A percentile compares a stretch with the other conserved stretches of the same genome.
These are phyloP conservation scores for Diplocarpon mali DNA, from an alignment of 2,329 filamentous ascomycete genomes.

Conservation along the genomic window DNA sequence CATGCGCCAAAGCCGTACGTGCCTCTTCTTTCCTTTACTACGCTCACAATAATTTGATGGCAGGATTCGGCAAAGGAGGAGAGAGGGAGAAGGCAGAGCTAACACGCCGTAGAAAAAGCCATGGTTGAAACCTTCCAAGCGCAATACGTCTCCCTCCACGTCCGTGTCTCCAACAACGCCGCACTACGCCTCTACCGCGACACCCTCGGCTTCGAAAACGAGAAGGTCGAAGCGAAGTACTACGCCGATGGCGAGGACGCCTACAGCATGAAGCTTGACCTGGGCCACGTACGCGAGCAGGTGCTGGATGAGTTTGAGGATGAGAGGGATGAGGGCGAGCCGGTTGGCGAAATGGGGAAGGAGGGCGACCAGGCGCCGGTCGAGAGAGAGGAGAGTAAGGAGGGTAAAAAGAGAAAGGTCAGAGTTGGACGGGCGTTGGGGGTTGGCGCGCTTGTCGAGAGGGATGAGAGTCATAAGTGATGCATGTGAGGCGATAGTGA, in stretches of 20 bases:
- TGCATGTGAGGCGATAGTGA: background rate
- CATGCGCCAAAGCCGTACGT: slow-evolving; percentile 89
- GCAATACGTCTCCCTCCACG: slow-evolving; percentile 89
- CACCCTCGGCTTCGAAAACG: slow-evolving; percentile 79
- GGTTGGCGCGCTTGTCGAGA: slow-evolving; percentile 68
- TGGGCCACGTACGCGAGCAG: slow-evolving; percentile 45
- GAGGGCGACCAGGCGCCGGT: slow-evolving; percentile 32
- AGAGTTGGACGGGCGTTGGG: slow-evolving; percentile 73
- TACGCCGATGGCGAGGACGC: slow-evolving; percentile 98
- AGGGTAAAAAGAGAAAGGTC: slow-evolving; percentile 64
- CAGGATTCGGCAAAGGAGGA: background rate
- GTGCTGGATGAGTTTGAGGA: slow-evolving; percentile 39
- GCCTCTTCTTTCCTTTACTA: background rate
- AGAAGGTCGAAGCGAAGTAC: slow-evolving; percentile 80
- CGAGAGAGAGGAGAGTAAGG: slow-evolving; percentile 41
- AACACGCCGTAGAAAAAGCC: slow-evolving; percentile 55
- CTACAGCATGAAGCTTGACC: slow-evolving; percentile 83
- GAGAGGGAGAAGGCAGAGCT: background rate
- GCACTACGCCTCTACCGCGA: slow-evolving; percentile 88
- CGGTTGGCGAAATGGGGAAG: slow-evolving; percentile 52
- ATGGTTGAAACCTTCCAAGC: slow-evolving; percentile 95
- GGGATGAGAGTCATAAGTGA: slow-evolving; percentile 45
- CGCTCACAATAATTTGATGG: background rate
- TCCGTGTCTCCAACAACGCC: slow-evolving; percentile 85
- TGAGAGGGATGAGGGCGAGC: slow-evolving; percentile 54